Conservation (phyloP, 768 basidiomycete species). For the Rhodotorula toruloides region DNA sequence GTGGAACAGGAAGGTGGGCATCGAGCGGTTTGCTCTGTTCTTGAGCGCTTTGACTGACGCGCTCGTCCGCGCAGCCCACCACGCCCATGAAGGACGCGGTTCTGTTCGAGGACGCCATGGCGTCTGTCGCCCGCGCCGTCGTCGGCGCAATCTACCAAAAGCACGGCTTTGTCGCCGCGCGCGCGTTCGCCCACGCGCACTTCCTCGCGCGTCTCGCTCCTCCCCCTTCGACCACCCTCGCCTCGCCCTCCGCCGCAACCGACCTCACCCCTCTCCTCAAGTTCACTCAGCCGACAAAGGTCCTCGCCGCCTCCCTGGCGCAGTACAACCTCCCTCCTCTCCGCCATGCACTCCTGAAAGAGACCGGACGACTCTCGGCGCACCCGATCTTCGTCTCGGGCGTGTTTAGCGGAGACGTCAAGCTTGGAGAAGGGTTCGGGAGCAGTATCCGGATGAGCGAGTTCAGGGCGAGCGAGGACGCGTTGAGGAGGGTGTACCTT, state of each 20-base stretch:
- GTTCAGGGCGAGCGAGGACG: conserved; percentile 81
- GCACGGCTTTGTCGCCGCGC: conserved; percentile 68
- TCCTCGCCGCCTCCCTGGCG: conserved; percentile 65
- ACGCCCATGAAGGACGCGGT: conserved; percentile 28
- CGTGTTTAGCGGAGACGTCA: conserved; percentile 70
- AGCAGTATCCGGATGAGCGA: conserved; percentile 91
- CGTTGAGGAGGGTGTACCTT: conserved; percentile 76
- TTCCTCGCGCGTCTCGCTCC: conserved; percentile 77
- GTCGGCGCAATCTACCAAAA: conserved; percentile 84
- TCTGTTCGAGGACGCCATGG: conserved; percentile 80
- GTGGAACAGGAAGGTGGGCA: conserved; percentile 70
- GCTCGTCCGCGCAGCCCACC: conserved; percentile 29
- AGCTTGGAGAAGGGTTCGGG: conserved; percentile 93
- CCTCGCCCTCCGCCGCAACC: conserved; percentile 79
- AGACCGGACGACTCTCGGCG: conserved; percentile 84
- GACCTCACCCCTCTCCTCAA: conserved; percentile 75
- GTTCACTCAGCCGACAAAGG: conserved; percentile 74
- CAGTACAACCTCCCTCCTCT: conserved; percentile 55
- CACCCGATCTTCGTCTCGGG: conserved; percentile 95
- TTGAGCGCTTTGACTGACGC: neutral
- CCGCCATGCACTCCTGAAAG: conserved; percentile 68
- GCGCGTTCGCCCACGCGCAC: conserved; percentile 78
- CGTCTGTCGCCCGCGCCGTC: conserved; percentile 77
- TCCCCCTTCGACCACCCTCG: conserved; percentile 74
- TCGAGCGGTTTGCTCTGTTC: neutral